Conservation (phyloP, 495 filamentous ascomycete genomes). For the Pseudotulostoma volvatum region DNA sequence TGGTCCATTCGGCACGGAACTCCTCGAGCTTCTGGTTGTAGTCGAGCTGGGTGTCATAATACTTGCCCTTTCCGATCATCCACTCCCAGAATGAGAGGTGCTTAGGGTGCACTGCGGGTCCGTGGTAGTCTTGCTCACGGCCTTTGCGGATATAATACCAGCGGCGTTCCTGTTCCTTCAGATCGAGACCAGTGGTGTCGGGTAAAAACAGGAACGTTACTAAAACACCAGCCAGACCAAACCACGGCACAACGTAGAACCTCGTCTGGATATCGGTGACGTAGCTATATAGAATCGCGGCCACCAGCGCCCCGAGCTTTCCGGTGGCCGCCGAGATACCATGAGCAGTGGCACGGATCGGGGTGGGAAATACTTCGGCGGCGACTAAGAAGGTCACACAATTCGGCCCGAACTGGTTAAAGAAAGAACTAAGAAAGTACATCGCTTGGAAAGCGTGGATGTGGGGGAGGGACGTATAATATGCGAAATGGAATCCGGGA, state of each 20-base stretch:
- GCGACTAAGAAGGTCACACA: constrained; percentile 82
- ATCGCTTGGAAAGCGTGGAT: constrained; percentile 78
- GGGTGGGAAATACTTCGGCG: constrained; percentile 79
- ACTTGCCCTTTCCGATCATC: constrained; percentile 47
- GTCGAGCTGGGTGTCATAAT: constrained; percentile 66
- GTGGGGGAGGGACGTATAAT: constrained; percentile 47
- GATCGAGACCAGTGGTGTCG: constrained; percentile 80
- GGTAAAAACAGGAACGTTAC: constrained; percentile 69
- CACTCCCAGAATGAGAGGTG: constrained; percentile 77
- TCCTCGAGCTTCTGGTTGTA: constrained; percentile 65
- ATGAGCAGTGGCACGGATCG: constrained; percentile 79
- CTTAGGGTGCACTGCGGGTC: constrained; percentile 69
- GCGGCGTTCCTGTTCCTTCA: constrained; percentile 86
- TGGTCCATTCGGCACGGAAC: constrained; percentile 52
- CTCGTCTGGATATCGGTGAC: constrained; percentile 51
- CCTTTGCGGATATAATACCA: constrained; percentile 66
- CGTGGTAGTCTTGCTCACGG: constrained; percentile 65
- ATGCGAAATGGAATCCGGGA: constrained; percentile 67
- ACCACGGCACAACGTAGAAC: constrained; percentile 85
- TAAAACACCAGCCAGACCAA: constrained; percentile 66
- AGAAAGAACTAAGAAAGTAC: constrained; percentile 84
- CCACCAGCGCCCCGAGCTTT: constrained; percentile 71
- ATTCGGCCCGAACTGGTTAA: constrained; percentile 95
- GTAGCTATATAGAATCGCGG: constrained; percentile 76
- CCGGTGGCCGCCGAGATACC: constrained; percentile 74